These are phyloP conservation scores for Xylaria sp. DNA, from an alignment of 495 filamentous ascomycete genomes.

Conservation along the genomic window DNA sequence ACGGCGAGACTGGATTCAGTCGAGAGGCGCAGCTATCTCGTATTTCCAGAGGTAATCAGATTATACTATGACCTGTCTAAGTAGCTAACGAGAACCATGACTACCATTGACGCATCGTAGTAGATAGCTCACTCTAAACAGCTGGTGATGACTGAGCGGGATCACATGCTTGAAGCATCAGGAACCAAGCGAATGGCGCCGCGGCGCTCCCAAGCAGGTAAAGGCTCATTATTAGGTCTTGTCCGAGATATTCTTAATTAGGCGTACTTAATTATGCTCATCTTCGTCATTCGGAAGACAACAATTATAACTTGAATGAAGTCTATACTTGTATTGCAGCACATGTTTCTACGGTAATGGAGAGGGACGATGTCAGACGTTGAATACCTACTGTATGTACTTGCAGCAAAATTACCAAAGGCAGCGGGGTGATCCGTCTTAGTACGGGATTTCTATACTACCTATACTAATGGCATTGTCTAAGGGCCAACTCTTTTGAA, in stretches of 20 bases:
- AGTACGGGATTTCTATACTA: not conserved
- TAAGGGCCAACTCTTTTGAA: not conserved
- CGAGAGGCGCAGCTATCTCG: not conserved
- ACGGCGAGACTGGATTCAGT: not conserved
- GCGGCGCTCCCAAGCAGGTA: not conserved
- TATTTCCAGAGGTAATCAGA: not conserved
- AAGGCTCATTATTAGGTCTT: not conserved
- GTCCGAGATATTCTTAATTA: not conserved
- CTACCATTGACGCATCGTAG: not conserved
- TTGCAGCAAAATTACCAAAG: not conserved
- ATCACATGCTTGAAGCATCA: not conserved
- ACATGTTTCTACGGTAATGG: not conserved
- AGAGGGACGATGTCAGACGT: not conserved
- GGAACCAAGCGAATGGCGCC: not conserved
- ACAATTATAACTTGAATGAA: not conserved
- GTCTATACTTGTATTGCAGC: not conserved
- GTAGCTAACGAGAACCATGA: not conserved
- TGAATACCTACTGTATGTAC: not conserved
- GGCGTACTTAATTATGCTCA: not conserved
- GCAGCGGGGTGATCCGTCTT: not conserved
- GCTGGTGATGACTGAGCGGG: not conserved
- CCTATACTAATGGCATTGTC: not conserved
- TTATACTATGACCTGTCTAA: no score
- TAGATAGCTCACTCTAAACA: not conserved
- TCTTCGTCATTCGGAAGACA: not conserved